phyloP scores from a whole-genome alignment of 352 stramenopile genomes.

The Phytophthora citrophthora region DNA sequence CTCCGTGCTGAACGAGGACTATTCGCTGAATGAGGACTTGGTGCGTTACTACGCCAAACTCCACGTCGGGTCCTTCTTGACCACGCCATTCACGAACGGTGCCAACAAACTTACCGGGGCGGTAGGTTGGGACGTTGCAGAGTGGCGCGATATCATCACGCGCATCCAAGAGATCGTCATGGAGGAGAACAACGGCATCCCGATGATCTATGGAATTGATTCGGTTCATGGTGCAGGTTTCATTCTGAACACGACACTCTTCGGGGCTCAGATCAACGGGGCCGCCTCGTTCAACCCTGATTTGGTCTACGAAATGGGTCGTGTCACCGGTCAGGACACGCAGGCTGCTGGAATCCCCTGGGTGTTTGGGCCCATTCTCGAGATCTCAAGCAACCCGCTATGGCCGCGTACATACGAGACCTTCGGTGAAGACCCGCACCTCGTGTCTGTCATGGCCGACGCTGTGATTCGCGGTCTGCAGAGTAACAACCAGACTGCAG shows the following conservation, averaged over 20 bases:
- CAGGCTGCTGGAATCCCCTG: not conserved
- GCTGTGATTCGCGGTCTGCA: slow-evolving; percentile 81
- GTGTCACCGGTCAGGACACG: slow-evolving; percentile 3
- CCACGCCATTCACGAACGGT: slow-evolving; percentile 26
- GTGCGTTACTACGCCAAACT: slow-evolving; percentile 73
- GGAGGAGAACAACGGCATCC: slow-evolving; percentile 46
- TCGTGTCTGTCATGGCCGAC: slow-evolving; percentile 73
- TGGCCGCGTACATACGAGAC: not conserved
- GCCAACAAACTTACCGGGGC: slow-evolving; percentile 28
- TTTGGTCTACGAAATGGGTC: slow-evolving; percentile 12
- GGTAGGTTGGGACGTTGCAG: slow-evolving; percentile 46
- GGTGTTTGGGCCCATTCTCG: slow-evolving; percentile 1
- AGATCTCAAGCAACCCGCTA: not conserved
- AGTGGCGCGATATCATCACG: slow-evolving; percentile 75
- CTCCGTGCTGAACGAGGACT: slow-evolving; percentile 29
- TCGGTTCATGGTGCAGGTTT: slow-evolving; percentile 11
- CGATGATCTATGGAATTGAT: slow-evolving; percentile 13
- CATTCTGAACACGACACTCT: slow-evolving; percentile 10
- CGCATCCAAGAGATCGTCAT: slow-evolving; percentile 77
- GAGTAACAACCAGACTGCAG: slow-evolving; percentile 55
- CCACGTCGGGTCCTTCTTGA: slow-evolving; percentile 87
- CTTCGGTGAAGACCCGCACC: slow-evolving; percentile 68
- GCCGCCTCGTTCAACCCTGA: slow-evolving; percentile 7
- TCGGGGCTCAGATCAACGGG: slow-evolving; percentile 8
- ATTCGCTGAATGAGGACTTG: slow-evolving; percentile 54